Evolutionary conservation across 371 early-diverging fungal genomes (phyloP), one percentile per base, ranked within the genome.

Genomic region (Smittium mucronatum): DNA sequence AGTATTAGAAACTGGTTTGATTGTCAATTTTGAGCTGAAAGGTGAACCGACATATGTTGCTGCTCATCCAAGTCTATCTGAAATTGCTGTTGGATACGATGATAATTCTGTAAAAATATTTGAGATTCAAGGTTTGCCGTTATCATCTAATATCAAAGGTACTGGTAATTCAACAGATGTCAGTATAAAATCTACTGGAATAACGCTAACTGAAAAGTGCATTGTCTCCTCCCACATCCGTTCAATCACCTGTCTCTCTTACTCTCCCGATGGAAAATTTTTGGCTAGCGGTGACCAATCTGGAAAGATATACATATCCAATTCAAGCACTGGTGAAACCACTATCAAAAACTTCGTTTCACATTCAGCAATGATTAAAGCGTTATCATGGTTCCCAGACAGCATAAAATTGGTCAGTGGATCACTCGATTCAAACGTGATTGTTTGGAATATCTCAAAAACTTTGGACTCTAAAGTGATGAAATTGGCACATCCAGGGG

Each of bases 401-500:
- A 86, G 89, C 16, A 70, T 73, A 17, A 86, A 88, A 73, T 86
- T 89, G 2, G 95, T 86, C 0, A 90, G 91, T 58, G 89, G 90
- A 26, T 83, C 89, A 57, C 82, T 96, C 60, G 98, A 97, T 76
- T 91, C 93, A 70, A 86, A 91, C 75, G 82, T 96, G 31, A 90
- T 88, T 74, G 85, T 96, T 5, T 97, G 96, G 95, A 88, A 86
- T 72, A 84, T 87, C 1, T 47, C 47, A 5, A 47, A 47, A 47
- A 5, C 47, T 47, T 21, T 47, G 11, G 47, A 47, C 21, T 47
- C 47, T 11, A 47, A 47, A 47, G 47, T 47, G 47, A 5, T 47
- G 11, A 47, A 47, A 47, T 47, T 47, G 21, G 47, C 47, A 11
- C 47, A 47, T 47, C 21, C 21, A 21, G 47, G 47, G 5, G 47